Evolutionary conservation across 75 land plant genomes (phyloP).

Genomic region (Azolla pinnata): DNA sequence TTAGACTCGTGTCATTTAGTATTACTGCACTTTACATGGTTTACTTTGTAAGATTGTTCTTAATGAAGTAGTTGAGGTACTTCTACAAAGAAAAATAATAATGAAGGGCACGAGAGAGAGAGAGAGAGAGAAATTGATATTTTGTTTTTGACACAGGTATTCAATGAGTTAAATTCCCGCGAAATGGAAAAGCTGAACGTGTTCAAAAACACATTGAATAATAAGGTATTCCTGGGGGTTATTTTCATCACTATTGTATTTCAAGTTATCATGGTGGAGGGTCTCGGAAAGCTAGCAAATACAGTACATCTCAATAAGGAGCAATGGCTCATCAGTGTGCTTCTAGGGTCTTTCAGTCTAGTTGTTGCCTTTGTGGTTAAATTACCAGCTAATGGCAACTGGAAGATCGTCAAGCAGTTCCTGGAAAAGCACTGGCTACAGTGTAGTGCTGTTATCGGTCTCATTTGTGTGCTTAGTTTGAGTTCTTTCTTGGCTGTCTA

Average conservation of each 20-base stretch:
- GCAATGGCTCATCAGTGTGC: constrained; percentile 55
- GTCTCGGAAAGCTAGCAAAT: constrained; percentile 71
- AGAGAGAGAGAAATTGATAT: constrained; percentile 8
- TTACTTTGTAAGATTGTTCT: too few species aligned
- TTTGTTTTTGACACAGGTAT: constrained; percentile 47
- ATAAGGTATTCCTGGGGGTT: constrained; percentile 61
- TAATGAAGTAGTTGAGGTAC: too few species aligned
- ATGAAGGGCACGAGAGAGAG: constrained; percentile 7
- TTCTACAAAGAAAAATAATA: not conserved
- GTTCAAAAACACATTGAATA: constrained; percentile 66
- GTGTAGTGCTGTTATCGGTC: constrained; percentile 1
- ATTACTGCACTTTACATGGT: too few species aligned
- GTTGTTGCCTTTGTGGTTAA: constrained; percentile 42
- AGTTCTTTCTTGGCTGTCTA: too few species aligned
- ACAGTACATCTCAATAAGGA: constrained; percentile 56
- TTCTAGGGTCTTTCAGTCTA: constrained; percentile 50
- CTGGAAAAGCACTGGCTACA: not conserved
- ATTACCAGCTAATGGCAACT: constrained; percentile 9
- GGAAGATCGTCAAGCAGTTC: not conserved
- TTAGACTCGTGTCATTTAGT: too few species aligned
- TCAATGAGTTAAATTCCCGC: constrained; percentile 86
- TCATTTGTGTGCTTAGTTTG: not conserved
- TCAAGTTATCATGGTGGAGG: constrained; percentile 67
- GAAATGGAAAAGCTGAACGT: constrained; percentile 89
- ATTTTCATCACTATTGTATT: constrained; percentile 54